phyloP scores from a whole-genome alignment of 192 early-diverging fungal genomes.

The Podila verticillata region DNA sequence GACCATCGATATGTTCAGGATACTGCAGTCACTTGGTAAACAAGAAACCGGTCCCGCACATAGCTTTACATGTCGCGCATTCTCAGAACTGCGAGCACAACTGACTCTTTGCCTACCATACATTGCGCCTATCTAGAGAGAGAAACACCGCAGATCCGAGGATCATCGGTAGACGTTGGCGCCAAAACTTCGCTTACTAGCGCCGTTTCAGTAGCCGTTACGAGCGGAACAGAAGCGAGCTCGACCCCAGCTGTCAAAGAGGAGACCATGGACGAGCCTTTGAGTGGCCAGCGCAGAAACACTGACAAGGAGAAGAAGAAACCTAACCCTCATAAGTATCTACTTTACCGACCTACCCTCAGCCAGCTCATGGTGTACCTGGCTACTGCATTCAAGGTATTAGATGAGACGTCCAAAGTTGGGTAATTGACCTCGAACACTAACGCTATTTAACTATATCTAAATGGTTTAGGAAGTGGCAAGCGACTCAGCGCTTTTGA shows the following conservation, averaged over 20 bases:
- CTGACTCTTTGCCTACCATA: neutral
- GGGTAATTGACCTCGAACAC: neutral
- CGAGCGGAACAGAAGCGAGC: slow-evolving; percentile 6
- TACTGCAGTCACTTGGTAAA: slow-evolving; percentile 89
- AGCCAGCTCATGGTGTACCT: slow-evolving; percentile 93
- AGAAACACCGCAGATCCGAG: slow-evolving; percentile 60
- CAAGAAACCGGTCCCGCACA: neutral
- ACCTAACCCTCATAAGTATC: slow-evolving; percentile 84
- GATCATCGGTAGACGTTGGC: slow-evolving; percentile 1
- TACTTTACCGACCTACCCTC: slow-evolving; percentile 91
- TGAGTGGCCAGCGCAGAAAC: slow-evolving; percentile 16
- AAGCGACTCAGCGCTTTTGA: slow-evolving; percentile 84
- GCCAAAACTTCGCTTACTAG: slow-evolving; percentile 36
- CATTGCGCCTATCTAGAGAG: slow-evolving; percentile 51
- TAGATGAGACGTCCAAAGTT: neutral
- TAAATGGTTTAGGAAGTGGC: slow-evolving; percentile 74
- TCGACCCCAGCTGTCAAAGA: slow-evolving; percentile 29
- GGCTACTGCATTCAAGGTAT: slow-evolving; percentile 89
- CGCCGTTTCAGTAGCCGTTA: slow-evolving; percentile 27
- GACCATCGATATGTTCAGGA: slow-evolving; percentile 96
- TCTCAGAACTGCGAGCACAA: too few species aligned
- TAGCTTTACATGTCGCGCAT: neutral
- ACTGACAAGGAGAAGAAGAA: slow-evolving; percentile 52
- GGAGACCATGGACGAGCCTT: slow-evolving; percentile 26
- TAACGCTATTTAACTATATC: neutral